These are phyloP conservation scores for Diaporthe citriasiana DNA, from an alignment of 2,329 filamentous ascomycete genomes.

Conservation along the genomic window DNA sequence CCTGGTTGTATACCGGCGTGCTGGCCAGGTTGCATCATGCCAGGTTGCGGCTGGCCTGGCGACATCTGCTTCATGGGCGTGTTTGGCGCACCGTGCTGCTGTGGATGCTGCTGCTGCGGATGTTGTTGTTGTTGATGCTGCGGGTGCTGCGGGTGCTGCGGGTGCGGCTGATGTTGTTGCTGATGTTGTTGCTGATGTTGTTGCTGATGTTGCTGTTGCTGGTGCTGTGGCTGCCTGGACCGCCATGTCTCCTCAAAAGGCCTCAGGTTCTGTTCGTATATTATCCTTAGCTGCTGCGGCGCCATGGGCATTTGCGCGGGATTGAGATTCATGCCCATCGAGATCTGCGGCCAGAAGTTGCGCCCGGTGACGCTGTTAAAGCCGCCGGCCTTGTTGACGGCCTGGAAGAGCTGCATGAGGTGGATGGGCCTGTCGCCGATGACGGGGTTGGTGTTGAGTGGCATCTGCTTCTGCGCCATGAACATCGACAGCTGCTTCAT, in stretches of 20 bases:
- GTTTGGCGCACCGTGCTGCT: slow-evolving; percentile 47
- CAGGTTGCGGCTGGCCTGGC: slow-evolving; percentile 56
- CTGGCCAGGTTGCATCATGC: slow-evolving; percentile 58
- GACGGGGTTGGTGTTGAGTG: slow-evolving; percentile 80
- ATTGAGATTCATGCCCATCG: slow-evolving; percentile 73
- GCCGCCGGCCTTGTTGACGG: slow-evolving; percentile 82
- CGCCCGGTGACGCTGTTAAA: slow-evolving; percentile 79
- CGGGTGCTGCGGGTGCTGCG: background rate
- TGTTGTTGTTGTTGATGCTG: slow-evolving; percentile 54
- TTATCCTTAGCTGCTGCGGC: slow-evolving; percentile 76
- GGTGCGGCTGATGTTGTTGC: slow-evolving; percentile 53
- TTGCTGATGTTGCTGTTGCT: slow-evolving; percentile 60
- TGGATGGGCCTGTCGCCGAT: slow-evolving; percentile 82
- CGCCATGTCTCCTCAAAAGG: slow-evolving; percentile 80
- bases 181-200: slow-evolving; percentile 57
- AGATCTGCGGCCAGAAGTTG: slow-evolving; percentile 82
- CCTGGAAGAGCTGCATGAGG: slow-evolving; percentile 82
- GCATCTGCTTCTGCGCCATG: slow-evolving; percentile 80
- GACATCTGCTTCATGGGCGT: slow-evolving; percentile 59
- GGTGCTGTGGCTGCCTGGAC: slow-evolving; percentile 66
- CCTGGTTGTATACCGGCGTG: slow-evolving; percentile 58
- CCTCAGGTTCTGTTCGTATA: slow-evolving; percentile 82
- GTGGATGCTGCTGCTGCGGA: slow-evolving; percentile 51
- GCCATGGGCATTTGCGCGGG: slow-evolving; percentile 76
- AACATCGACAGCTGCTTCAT: slow-evolving; percentile 83